Conservation (phyloP, 345 rosid genomes). For the Populus davidiana region DNA sequence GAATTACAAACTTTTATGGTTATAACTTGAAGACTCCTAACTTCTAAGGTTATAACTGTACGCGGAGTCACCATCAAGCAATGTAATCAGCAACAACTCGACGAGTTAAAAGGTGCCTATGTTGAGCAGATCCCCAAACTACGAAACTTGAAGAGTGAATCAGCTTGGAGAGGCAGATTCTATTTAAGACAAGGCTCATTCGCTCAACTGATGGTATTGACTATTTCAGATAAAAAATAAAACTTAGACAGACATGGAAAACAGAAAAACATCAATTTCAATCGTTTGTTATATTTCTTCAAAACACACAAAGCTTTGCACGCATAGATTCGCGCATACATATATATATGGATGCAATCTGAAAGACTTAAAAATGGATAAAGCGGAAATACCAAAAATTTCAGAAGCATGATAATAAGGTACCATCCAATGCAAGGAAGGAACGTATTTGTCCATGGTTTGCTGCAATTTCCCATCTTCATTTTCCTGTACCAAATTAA, state of each 20-base stretch:
- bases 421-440: constrained; percentile 18
- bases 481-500: constrained; percentile 27
- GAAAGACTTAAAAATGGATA: constrained; percentile 26
- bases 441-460: constrained; percentile 14
- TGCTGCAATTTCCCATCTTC: constrained; percentile 20
- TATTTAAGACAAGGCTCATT: background rate
- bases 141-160: background rate
- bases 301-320: constrained; percentile 34
- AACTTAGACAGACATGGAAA: background rate
- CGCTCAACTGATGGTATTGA: constrained; percentile 8
- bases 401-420: constrained; percentile 17
- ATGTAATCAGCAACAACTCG: no score
- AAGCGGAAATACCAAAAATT: constrained; percentile 21
- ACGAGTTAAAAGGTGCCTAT: background rate
- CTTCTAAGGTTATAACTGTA: no score
- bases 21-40: no score
- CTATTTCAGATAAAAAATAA: constrained; percentile 6
- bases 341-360: constrained; percentile 20
- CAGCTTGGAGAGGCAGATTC: background rate
- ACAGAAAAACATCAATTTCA: constrained; percentile 21
- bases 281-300: constrained; percentile 25
- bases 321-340: constrained; percentile 21
- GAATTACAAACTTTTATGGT: background rate
- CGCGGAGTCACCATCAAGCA: no score
- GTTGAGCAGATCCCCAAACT: background rate